A percentile compares a stretch with the other conserved stretches of the same genome.
Conservation (phyloP, 306 rosid species). For the Lablab purpureus region DNA sequence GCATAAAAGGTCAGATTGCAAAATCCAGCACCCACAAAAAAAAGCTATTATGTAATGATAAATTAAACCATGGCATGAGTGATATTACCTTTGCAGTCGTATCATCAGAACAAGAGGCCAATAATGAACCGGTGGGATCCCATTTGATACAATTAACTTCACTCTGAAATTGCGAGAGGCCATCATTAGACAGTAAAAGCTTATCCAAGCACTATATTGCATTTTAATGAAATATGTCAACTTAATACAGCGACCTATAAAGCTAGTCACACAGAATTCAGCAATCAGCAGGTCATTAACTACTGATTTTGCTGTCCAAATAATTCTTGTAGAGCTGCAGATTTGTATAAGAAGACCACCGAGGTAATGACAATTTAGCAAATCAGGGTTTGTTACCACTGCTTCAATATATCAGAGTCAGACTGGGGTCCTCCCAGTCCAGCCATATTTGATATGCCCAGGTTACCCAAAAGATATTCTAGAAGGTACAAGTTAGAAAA, state of each 20-base stretch:
- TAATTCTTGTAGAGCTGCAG: neutral
- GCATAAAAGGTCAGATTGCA: neutral
- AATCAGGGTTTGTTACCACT: neutral
- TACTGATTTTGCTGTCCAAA: conserved; percentile 2
- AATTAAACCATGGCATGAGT: conserved; percentile 3
- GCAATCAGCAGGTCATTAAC: conserved; percentile 4
- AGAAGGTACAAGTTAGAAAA: neutral
- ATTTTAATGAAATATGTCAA: conserved; percentile 18
- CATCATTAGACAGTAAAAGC: conserved; percentile 36
- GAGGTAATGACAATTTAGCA: conserved; percentile 1
- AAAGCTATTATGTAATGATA: neutral
- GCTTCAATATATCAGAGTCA: neutral
- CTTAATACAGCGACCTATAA: conserved; percentile 1
- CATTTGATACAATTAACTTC: conserved; percentile 98
- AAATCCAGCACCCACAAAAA: conserved; percentile 1
- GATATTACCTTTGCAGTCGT: conserved; percentile 80
- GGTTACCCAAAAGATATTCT: neutral
- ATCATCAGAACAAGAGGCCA: conserved; percentile 98
- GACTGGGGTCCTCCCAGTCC: neutral
- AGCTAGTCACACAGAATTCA: conserved; percentile 24
- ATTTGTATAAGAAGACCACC: conserved; percentile 17
- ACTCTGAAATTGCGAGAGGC: conserved; percentile 61
- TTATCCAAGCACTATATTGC: conserved; percentile 15
- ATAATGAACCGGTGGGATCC: conserved; percentile 91
- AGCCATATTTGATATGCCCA: neutral